A percentile compares a stretch with the other conserved stretches of the same genome.
phyloP scores from a whole-genome alignment of 768 basidiomycete species.

The Pulveroboletus ravenelii region DNA sequence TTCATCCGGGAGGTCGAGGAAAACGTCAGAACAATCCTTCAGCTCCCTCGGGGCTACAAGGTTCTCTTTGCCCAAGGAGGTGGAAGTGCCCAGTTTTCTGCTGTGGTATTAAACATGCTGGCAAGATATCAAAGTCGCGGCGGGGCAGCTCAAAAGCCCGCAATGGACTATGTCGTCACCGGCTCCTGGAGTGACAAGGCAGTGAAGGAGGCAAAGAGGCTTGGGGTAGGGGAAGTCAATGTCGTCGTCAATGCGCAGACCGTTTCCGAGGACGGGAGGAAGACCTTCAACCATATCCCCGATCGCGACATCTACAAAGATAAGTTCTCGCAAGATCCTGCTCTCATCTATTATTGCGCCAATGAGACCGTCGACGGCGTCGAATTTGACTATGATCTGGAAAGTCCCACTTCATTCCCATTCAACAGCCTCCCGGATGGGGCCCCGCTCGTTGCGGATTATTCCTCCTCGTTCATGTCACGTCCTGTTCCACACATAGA shows the following conservation, averaged over 20 bases:
- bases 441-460: constrained; percentile 86
- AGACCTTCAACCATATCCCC: constrained; percentile 78
- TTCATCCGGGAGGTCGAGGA: constrained; percentile 60
- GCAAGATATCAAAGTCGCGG: constrained; percentile 76
- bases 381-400: constrained; percentile 66
- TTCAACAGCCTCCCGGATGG: constrained; percentile 63
- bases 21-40: constrained; percentile 70
- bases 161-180: constrained; percentile 86
- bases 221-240: constrained; percentile 56
- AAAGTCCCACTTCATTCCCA: constrained; percentile 67
- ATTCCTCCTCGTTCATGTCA: constrained; percentile 96
- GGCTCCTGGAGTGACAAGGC: constrained; percentile 93
- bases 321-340: constrained; percentile 72
- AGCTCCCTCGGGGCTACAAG: constrained; percentile 76
- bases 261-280: constrained; percentile 54
- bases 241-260: constrained; percentile 67
- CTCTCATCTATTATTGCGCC: constrained; percentile 96
- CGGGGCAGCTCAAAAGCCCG: constrained; percentile 49
- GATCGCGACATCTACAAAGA: constrained; percentile 57
- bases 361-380: constrained; percentile 98
- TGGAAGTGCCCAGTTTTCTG: constrained; percentile 87
- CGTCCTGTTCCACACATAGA: constrained; percentile 83
- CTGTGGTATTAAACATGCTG: constrained; percentile 87
- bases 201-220: constrained; percentile 70
- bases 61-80: constrained; percentile 96